phyloP scores from a whole-genome alignment of 208 protist species.

The Trypanosoma boissoni region DNA sequence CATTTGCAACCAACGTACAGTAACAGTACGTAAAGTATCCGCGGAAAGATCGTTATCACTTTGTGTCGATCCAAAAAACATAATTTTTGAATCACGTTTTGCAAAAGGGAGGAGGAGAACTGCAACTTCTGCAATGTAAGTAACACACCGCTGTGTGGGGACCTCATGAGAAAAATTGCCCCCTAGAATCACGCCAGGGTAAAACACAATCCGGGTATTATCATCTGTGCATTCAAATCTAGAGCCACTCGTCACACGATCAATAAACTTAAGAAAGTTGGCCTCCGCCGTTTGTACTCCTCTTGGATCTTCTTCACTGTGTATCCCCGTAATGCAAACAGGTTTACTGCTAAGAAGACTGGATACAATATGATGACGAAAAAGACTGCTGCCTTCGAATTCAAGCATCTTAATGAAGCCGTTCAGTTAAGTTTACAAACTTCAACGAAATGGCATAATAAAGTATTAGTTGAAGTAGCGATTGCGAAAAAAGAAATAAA shows the following conservation, averaged over 20 bases:
- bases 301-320: conserved; percentile 63
- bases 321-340: conserved; percentile 64
- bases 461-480: no score
- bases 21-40: conserved; percentile 90
- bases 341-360: conserved; percentile 77
- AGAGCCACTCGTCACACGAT: conserved; percentile 87
- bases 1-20: conserved; percentile 78
- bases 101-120: conserved; percentile 87
- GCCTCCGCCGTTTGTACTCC: conserved; percentile 79
- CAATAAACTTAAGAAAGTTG: conserved; percentile 93
- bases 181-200: conserved; percentile 90
- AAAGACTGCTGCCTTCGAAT: conserved; percentile 82
- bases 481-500: conserved; percentile 5
- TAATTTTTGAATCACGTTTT: conserved; percentile 87
- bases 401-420: conserved; percentile 47
- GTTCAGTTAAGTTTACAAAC: no score
- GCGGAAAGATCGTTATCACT: conserved; percentile 81
- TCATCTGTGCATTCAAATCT: conserved; percentile 65
- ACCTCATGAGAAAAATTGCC: conserved; percentile 89
- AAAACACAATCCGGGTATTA: conserved; percentile 79
- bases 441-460: no score
- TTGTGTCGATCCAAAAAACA: conserved; percentile 84
- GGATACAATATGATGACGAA: conserved; percentile 87
- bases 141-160: conserved; percentile 68
- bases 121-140: conserved; percentile 84